phyloP scores from a whole-genome alignment of 1,284 basidiomycete species.

The Melampsora larici-populina region DNA sequence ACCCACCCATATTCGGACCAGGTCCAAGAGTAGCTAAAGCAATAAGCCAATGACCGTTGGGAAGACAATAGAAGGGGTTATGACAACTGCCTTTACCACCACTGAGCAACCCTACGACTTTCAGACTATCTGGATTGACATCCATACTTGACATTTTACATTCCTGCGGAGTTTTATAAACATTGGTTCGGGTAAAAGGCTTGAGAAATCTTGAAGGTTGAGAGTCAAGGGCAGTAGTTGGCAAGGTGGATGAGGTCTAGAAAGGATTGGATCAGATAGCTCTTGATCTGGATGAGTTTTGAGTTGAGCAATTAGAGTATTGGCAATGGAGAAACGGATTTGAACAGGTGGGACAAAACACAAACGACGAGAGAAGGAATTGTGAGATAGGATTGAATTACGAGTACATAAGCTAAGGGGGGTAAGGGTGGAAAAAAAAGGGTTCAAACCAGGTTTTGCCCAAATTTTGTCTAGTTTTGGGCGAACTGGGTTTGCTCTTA shows the following conservation, averaged over 20 bases:
- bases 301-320: background rate
- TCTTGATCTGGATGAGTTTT: background rate
- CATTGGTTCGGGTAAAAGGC: slow-evolving; percentile 8
- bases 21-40: slow-evolving; percentile 87
- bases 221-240: slow-evolving; percentile 44
- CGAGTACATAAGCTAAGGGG: no score
- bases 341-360: no score
- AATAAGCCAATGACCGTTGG: slow-evolving; percentile 81
- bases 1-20: slow-evolving; percentile 71
- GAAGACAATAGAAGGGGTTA: slow-evolving; percentile 83
- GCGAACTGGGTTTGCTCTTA: no score
- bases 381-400: no score
- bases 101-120: slow-evolving; percentile 89
- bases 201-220: background rate
- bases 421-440: no score
- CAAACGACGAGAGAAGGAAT: no score
- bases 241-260: slow-evolving; percentile 30
- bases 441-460: no score
- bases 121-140: slow-evolving; percentile 61
- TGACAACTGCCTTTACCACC: slow-evolving; percentile 98
- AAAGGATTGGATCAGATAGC: background rate
- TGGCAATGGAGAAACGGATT: slow-evolving; percentile 21
- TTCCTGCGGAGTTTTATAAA: no score
- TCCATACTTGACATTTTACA: background rate
- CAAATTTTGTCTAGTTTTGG: no score